Conservation (phyloP, 2,329 filamentous ascomycete species). For the Elsinoe necatrix region DNA sequence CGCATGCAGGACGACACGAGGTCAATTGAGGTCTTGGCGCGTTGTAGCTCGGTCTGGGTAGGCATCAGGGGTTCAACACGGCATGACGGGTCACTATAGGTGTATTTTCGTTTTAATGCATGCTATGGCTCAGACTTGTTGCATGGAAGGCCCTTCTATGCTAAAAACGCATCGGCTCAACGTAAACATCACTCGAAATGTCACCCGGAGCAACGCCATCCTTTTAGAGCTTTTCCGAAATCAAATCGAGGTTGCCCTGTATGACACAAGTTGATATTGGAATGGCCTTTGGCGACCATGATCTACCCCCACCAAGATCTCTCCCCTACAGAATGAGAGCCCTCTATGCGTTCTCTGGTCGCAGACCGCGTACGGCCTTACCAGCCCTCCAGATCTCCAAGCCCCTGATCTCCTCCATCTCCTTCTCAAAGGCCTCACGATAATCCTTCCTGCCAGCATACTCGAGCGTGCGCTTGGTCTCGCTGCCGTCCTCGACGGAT, state of each 20-base stretch:
- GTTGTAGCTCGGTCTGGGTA: background rate
- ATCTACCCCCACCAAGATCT: background rate
- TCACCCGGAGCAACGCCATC: background rate
- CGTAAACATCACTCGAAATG: too few relatives aligned
- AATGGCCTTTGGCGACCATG: background rate
- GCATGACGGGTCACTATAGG: too few relatives aligned
- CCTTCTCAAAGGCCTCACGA: conserved; percentile 92
- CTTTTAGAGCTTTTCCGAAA: background rate
- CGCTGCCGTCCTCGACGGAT: conserved; percentile 78
- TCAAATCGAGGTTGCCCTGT: background rate
- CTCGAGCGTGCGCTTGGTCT: conserved; percentile 93
- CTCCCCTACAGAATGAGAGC: background rate
- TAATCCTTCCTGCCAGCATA: conserved; percentile 96
- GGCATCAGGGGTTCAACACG: background rate
- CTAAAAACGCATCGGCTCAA: too few relatives aligned
- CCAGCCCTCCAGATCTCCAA: conserved; percentile 99
- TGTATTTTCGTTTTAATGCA: too few relatives aligned
- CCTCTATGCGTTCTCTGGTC: conserved; percentile 31
- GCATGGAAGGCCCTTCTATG: too few relatives aligned
- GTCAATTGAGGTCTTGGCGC: conserved; percentile 2
- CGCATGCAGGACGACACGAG: background rate
- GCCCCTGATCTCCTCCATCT: conserved; percentile 97
- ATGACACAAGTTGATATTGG: background rate
- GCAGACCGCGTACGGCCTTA: conserved; percentile 71
- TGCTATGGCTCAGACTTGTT: too few relatives aligned